A percentile compares a stretch with the other conserved stretches of the same genome.
Evolutionary conservation across 805 yeast genomes (phyloP).

Genomic region (Hanseniaspora meyeri): DNA sequence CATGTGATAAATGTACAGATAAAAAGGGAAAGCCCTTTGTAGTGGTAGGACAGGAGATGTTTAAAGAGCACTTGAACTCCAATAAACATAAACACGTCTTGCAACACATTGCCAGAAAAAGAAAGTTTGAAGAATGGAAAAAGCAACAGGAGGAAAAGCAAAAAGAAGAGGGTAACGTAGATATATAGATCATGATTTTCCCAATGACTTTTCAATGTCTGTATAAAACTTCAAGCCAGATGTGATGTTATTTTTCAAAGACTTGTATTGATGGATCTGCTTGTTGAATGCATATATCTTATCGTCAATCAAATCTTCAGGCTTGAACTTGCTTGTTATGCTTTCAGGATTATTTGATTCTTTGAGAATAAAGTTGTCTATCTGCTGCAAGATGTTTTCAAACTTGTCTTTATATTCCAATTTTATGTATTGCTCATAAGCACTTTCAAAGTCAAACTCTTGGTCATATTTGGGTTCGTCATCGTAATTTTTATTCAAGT

Average conservation of each 20-base stretch:
- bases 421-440: neutral
- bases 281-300: neutral
- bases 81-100: slow-evolving; percentile 52
- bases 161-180: neutral
- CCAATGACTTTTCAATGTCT: slow-evolving; percentile 3
- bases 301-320: neutral
- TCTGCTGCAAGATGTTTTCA: neutral
- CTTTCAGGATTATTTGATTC: neutral
- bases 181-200: neutral
- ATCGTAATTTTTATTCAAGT: neutral
- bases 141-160: slow-evolving; percentile 3
- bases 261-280: neutral
- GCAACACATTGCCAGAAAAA: slow-evolving; percentile 37
- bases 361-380: neutral
- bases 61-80: slow-evolving; percentile 56
- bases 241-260: slow-evolving; percentile 18
- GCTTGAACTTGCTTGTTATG: neutral
- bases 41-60: slow-evolving; percentile 61
- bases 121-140: slow-evolving; percentile 40
- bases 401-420: neutral
- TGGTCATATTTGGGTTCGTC: neutral
- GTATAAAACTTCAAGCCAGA: slow-evolving; percentile 20
- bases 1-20: slow-evolving; percentile 56
- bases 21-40: slow-evolving; percentile 43
- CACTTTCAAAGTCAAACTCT: neutral